Conservation (phyloP, 1,284 basidiomycete genomes). For the Polyporus tsugae region DNA sequence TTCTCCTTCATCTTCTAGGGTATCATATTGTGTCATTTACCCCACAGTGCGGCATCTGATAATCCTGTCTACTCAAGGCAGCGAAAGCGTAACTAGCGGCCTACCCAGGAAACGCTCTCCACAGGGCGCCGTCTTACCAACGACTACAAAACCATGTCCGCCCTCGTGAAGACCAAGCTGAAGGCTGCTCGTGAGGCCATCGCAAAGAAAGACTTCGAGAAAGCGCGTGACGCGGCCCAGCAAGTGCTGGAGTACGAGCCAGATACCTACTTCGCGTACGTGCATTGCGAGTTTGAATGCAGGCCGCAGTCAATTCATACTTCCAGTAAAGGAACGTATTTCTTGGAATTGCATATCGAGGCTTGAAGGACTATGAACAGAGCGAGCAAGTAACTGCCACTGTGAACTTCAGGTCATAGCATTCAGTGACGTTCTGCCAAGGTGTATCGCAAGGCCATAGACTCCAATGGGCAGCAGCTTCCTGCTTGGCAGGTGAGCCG, state of each 20-base stretch:
- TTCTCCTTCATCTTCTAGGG: neutral
- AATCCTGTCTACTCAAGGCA: neutral
- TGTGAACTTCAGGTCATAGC: constrained; percentile 14
- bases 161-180: constrained; percentile 74
- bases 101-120: neutral
- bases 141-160: constrained; percentile 33
- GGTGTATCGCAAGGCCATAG: constrained; percentile 81
- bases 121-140: neutral
- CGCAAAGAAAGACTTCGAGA: constrained; percentile 76
- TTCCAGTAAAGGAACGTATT: constrained; percentile 73
- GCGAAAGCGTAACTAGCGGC: neutral
- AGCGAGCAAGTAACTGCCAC: constrained; percentile 81
- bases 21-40: neutral
- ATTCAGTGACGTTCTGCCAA: constrained; percentile 41
- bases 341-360: constrained; percentile 78
- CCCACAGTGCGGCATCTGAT: neutral
- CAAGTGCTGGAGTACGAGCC: constrained; percentile 78
- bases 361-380: constrained; percentile 72
- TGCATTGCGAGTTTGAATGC: constrained; percentile 32
- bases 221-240: constrained; percentile 72
- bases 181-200: constrained; percentile 85
- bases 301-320: neutral
- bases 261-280: constrained; percentile 84
- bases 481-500: constrained; percentile 80
- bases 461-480: constrained; percentile 67